Percentiles rank a stretch among this genome's conserved stretches.
Conservation (phyloP, 1,284 basidiomycete genomes). For the Ustilago loliicola region DNA sequence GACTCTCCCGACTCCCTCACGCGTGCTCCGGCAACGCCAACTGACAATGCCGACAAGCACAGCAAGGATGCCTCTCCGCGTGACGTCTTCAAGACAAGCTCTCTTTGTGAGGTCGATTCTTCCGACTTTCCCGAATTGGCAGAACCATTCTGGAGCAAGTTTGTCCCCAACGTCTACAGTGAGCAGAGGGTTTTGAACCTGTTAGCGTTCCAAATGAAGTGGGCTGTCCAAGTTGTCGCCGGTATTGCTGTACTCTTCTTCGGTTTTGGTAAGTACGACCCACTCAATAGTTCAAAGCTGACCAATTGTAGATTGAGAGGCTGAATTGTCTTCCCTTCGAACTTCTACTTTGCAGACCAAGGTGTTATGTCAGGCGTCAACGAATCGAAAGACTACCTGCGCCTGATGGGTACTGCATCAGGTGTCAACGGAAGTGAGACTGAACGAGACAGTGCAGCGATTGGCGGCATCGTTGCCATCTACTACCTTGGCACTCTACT, state of each 20-base stretch:
- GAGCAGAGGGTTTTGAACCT: constrained; percentile 37
- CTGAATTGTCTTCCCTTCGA: background rate
- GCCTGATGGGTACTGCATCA: constrained; percentile 35
- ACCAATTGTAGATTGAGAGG: background rate
- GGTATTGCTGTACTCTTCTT: constrained; percentile 39
- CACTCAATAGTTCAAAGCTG: background rate
- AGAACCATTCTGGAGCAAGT: constrained; percentile 37
- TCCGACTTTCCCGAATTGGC: constrained; percentile 28
- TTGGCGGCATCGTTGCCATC: constrained; percentile 30
- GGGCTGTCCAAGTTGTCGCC: constrained; percentile 37
- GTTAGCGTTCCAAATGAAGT: constrained; percentile 36
- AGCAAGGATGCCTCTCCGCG: constrained; percentile 7
- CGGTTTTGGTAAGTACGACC: constrained; percentile 15
- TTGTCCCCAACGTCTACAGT: constrained; percentile 23
- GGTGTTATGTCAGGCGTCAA: constrained; percentile 40
- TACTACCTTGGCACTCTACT: constrained; percentile 35
- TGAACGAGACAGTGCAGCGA: constrained; percentile 18
- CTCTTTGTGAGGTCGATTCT: constrained; percentile 8
- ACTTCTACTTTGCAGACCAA: constrained; percentile 12
- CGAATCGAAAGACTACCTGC: constrained; percentile 35
- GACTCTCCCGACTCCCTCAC: constrained; percentile 28
- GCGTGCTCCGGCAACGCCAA: constrained; percentile 16
- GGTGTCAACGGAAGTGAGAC: constrained; percentile 29
- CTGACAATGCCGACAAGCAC: constrained; percentile 21
- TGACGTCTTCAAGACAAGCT: constrained; percentile 16